Conservation (phyloP, 2,329 filamentous ascomycete genomes). For the Lecanicillium sp. region DNA sequence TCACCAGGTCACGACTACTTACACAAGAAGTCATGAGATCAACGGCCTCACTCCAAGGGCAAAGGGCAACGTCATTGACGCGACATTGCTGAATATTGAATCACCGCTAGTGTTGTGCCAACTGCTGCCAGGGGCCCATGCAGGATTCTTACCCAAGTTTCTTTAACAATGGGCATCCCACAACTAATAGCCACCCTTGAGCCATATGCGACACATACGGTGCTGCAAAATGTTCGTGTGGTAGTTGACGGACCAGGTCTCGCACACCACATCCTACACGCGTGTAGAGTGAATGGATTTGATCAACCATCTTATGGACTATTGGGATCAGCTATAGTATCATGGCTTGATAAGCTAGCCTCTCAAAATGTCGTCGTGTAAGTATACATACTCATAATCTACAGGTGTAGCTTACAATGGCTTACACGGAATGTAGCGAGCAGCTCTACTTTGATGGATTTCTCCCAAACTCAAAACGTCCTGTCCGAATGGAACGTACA, state of each 20-base stretch:
- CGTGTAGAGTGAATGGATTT: slow-evolving; percentile 41
- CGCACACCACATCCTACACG: slow-evolving; percentile 62
- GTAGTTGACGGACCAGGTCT: slow-evolving; percentile 73
- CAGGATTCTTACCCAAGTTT: neutral
- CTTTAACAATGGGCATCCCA: slow-evolving; percentile 47
- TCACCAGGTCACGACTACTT: no score
- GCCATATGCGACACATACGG: slow-evolving; percentile 37
- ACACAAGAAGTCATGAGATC: no score
- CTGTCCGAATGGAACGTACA: slow-evolving; percentile 52
- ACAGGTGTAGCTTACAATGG: no score
- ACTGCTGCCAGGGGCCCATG: no score
- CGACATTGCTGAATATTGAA: no score
- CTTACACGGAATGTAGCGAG: slow-evolving; percentile 31
- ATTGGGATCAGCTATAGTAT: slow-evolving; percentile 48
- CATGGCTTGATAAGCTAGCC: slow-evolving; percentile 55
- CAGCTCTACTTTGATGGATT: slow-evolving; percentile 82
- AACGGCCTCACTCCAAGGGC: no score
- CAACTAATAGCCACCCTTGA: slow-evolving; percentile 44
- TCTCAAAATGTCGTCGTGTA: slow-evolving; percentile 54
- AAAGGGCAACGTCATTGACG: no score
- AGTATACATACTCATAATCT: slow-evolving; percentile 13
- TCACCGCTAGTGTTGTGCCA: no score
- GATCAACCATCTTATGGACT: slow-evolving; percentile 54
- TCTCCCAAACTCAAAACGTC: slow-evolving; percentile 59
- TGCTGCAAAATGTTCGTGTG: slow-evolving; percentile 32